phyloP scores from a whole-genome alignment of 495 filamentous ascomycete genomes.

The Hypoxylon cercidicola region DNA sequence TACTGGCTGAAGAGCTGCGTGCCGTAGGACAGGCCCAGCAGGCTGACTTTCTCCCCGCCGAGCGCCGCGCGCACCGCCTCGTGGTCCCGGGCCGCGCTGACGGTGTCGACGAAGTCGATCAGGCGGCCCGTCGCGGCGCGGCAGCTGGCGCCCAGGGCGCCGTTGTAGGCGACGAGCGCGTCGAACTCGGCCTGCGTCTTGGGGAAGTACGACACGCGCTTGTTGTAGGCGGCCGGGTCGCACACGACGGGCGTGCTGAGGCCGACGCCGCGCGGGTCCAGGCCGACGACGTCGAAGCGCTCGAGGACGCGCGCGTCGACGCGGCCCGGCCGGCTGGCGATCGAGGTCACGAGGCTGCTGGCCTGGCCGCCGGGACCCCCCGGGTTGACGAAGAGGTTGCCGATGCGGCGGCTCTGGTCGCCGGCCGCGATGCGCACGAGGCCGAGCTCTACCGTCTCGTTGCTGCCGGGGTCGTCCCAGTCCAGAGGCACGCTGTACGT shows the following conservation, averaged over 20 bases:
- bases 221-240: conserved; percentile 49
- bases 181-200: conserved; percentile 46
- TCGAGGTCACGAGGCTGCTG: conserved; percentile 21
- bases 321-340: conserved; percentile 3
- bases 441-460: conserved; percentile 43
- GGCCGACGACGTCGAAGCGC: conserved; percentile 46
- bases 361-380: conserved; percentile 51
- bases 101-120: conserved; percentile 53
- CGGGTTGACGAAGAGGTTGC: conserved; percentile 52
- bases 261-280: conserved; percentile 49
- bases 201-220: conserved; percentile 46
- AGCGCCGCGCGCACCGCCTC: conserved; percentile 56
- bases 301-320: conserved; percentile 41
- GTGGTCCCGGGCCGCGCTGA: conserved; percentile 53
- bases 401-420: conserved; percentile 44
- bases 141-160: conserved; percentile 51
- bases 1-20: conserved; percentile 62
- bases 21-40: conserved; percentile 64
- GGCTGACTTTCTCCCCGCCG: conserved; percentile 44
- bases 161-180: conserved; percentile 46
- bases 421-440: conserved; percentile 41
- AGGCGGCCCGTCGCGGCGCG: conserved; percentile 47
- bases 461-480: conserved; percentile 27
- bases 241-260: conserved; percentile 53
- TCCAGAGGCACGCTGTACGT: conserved; percentile 42